Conservation (phyloP, 345 rosid species). For the Populus euphratica region DNA sequence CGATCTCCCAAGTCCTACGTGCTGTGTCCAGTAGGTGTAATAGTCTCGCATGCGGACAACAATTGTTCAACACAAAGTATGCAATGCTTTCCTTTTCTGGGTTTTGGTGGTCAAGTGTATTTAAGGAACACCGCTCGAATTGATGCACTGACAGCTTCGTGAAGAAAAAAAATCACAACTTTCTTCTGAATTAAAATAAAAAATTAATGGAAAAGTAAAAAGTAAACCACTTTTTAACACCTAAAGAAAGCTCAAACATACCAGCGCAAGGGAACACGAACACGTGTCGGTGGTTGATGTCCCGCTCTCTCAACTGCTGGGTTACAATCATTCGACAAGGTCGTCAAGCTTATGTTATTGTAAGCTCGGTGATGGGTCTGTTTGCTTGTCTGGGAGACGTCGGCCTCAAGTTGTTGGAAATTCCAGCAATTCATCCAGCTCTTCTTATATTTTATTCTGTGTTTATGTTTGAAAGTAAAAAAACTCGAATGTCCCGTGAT, state of each 20-base stretch:
- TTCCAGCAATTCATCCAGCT: not conserved
- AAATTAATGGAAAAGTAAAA: not conserved
- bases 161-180: not conserved
- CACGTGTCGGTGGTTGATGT: not conserved
- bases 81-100: not conserved
- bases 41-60: not conserved
- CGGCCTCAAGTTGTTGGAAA: not conserved
- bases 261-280: not conserved
- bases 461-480: not conserved
- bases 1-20: not conserved
- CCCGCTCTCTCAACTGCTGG: not conserved
- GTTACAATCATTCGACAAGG: not conserved
- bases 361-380: not conserved
- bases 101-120: not conserved
- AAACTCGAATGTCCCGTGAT: no score
- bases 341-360: not conserved
- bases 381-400: not conserved
- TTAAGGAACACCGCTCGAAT: not conserved
- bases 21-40: not conserved
- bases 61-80: not conserved
- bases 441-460: not conserved
- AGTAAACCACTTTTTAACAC: not conserved
- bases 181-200: not conserved
- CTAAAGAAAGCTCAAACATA: not conserved
- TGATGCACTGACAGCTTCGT: no score